These are phyloP conservation scores for Pseudozyma sp. DNA, from an alignment of 1,284 basidiomycete species.

Conservation along the genomic window DNA sequence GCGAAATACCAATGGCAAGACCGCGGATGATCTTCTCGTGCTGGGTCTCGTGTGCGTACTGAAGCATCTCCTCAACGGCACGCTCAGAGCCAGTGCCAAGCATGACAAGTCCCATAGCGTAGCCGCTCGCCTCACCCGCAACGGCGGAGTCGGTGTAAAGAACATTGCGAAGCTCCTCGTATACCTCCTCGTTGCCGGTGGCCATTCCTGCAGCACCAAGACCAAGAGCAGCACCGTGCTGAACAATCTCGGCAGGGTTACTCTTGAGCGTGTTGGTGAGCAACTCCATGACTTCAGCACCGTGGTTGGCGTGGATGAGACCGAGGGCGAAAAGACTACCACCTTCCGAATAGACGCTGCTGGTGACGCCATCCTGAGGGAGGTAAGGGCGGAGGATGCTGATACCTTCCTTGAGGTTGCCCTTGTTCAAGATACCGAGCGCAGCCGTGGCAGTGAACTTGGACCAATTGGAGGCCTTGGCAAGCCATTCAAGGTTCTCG, in stretches of 20 bases:
- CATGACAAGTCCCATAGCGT: conserved; percentile 69
- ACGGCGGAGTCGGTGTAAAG: conserved; percentile 68
- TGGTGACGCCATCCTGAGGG: conserved; percentile 63
- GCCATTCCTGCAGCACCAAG: conserved; percentile 69
- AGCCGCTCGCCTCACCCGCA: conserved; percentile 68
- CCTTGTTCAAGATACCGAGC: conserved; percentile 68
- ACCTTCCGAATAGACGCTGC: conserved; percentile 67
- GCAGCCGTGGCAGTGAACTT: conserved; percentile 69
- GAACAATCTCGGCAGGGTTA: conserved; percentile 67
- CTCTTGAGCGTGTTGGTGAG: conserved; percentile 66
- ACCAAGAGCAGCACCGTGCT: conserved; percentile 68
- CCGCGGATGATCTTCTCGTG: conserved; percentile 69
- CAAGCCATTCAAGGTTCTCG: conserved; percentile 69
- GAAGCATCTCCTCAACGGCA: conserved; percentile 69
- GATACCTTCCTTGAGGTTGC: conserved; percentile 66
- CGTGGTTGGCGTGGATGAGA: conserved; percentile 68
- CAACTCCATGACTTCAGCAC: conserved; percentile 65
- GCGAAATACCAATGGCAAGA: conserved; percentile 67
- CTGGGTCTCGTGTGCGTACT: conserved; percentile 69
- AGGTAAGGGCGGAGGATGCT: conserved; percentile 66
- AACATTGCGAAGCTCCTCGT: conserved; percentile 67
- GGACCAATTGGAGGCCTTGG: conserved; percentile 69
- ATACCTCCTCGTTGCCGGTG: conserved; percentile 67
- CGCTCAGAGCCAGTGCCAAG: conserved; percentile 65
- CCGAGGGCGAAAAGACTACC: conserved; percentile 67